phyloP scores from a whole-genome alignment of 192 early-diverging fungal genomes.

The Paraglomus occultum region DNA sequence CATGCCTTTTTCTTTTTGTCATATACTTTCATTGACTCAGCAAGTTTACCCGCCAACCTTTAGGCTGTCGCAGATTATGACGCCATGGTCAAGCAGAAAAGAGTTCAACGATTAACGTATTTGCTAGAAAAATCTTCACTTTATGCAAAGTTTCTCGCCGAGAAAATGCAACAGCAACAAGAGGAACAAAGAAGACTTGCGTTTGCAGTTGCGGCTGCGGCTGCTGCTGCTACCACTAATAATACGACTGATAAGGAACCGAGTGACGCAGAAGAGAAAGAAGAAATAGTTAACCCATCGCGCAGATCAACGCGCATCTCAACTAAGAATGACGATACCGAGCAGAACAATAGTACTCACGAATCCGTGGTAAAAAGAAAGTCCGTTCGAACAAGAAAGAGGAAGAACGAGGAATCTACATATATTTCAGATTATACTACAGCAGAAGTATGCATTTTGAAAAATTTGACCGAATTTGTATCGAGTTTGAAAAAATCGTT shows the following conservation, averaged over 20 bases:
- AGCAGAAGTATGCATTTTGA: conserved; percentile 36
- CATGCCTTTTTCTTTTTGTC: background rate
- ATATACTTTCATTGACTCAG: background rate
- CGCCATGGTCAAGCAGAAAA: conserved; percentile 54
- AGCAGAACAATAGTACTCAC: background rate
- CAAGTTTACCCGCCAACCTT: background rate
- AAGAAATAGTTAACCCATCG: conserved; percentile 6
- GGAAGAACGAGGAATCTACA: conserved; percentile 46
- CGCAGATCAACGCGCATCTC: conserved; percentile 11
- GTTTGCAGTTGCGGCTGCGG: conserved; percentile 31
- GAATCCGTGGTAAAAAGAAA: background rate
- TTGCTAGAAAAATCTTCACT: conserved; percentile 80
- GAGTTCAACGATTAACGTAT: conserved; percentile 73
- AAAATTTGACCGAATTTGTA: background rate
- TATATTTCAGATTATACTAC: conserved; percentile 54
- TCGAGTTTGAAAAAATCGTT: background rate
- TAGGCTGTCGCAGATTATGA: conserved; percentile 68
- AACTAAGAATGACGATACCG: background rate
- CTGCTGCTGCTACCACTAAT: conserved; percentile 1
- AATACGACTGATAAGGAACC: conserved; percentile 21
- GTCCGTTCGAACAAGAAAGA: conserved; percentile 41
- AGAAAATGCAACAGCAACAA: conserved; percentile 75
- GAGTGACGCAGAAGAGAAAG: conserved; percentile 26
- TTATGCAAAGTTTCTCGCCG: conserved; percentile 73
- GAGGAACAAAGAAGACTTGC: conserved; percentile 59